Evolutionary conservation across 2,329 filamentous ascomycete genomes (phyloP).

Genomic region (Sclerotiophoma versabilis): DNA sequence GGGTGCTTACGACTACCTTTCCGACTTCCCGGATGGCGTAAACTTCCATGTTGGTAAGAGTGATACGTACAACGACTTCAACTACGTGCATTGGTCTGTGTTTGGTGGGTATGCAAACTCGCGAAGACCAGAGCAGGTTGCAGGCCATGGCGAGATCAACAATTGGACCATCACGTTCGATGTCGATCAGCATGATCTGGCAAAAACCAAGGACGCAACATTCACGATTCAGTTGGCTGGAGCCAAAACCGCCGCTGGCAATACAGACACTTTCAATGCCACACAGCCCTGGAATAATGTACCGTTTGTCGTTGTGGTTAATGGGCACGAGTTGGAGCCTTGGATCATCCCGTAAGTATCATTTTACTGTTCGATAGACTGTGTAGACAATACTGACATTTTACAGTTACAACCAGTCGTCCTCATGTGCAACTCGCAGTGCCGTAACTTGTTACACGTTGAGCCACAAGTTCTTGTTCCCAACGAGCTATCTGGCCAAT

Average conservation of each 20-base stretch:
- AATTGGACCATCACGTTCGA: constrained; percentile 37
- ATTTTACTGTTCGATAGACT: no score
- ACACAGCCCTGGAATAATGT: constrained; percentile 55
- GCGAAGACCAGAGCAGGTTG: constrained; percentile 45
- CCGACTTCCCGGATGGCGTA: constrained; percentile 66
- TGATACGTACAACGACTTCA: constrained; percentile 59
- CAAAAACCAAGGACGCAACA: constrained; percentile 55
- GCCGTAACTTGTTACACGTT: constrained; percentile 26
- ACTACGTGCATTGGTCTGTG: constrained; percentile 72
- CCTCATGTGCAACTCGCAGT: constrained; percentile 25
- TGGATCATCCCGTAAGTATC: constrained; percentile 57
- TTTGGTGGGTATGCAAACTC: constrained; percentile 65
- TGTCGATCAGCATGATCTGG: constrained; percentile 45
- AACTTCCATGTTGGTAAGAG: constrained; percentile 62
- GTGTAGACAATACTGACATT: background rate
- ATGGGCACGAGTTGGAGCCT: constrained; percentile 54
- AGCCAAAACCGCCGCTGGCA: constrained; percentile 58
- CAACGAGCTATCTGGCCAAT: constrained; percentile 42
- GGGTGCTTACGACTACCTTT: constrained; percentile 65
- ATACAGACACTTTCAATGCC: background rate
- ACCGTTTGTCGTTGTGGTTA: constrained; percentile 58
- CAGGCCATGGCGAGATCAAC: constrained; percentile 43
- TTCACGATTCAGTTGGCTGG: constrained; percentile 70
- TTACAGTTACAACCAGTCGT: constrained; percentile 9
- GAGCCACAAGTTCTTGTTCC: constrained; percentile 25